These are phyloP conservation scores for Calocera viscosa DNA, from an alignment of 768 basidiomycete species.

Conservation along the genomic window DNA sequence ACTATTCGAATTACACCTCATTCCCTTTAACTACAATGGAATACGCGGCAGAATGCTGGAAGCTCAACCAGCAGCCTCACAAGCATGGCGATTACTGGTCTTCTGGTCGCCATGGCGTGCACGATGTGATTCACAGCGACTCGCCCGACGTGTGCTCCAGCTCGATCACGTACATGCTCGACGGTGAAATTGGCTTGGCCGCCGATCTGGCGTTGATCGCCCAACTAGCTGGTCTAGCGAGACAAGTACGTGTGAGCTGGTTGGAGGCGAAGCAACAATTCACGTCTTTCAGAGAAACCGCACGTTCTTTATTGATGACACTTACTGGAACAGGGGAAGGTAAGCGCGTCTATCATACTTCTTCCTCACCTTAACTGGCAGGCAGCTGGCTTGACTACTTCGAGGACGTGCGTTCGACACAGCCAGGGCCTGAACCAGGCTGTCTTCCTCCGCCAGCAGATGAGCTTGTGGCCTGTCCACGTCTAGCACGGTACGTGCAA, in stretches of 20 bases:
- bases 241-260: constrained; percentile 36
- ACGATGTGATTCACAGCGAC: constrained; percentile 26
- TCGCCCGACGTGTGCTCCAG: constrained; percentile 35
- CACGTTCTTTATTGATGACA: constrained; percentile 58
- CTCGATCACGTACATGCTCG: constrained; percentile 60
- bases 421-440: constrained; percentile 53
- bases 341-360: constrained; percentile 24
- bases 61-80: constrained; percentile 31
- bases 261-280: background rate
- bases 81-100: constrained; percentile 28
- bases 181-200: constrained; percentile 50
- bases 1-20: constrained; percentile 44
- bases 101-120: constrained; percentile 18
- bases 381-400: constrained; percentile 58
- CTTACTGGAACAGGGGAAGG: constrained; percentile 63
- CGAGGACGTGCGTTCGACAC: constrained; percentile 36
- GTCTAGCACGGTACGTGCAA: constrained; percentile 44
- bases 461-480: constrained; percentile 62
- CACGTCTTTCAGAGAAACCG: constrained; percentile 34
- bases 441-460: constrained; percentile 51
- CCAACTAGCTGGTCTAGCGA: constrained; percentile 52
- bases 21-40: constrained; percentile 47
- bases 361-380: constrained; percentile 3
- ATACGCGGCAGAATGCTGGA: constrained; percentile 47
- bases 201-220: constrained; percentile 56